Base-by-base conservation (phyloP, 202 grass and related monocot genomes). In the Bolboschoenoplectus hybrid region DNA sequence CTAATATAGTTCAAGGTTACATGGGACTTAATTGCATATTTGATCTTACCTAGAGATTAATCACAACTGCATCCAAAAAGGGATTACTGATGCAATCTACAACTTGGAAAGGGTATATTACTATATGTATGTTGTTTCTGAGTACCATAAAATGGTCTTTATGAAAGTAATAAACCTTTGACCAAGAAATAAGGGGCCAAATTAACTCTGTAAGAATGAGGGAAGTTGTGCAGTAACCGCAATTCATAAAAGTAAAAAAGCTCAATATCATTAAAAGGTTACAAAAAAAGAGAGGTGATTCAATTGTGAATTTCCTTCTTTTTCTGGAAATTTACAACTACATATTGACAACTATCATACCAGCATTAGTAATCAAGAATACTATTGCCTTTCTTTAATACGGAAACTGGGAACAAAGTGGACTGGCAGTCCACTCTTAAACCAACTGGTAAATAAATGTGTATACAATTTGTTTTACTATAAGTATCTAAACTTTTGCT, bases 201-300 rank as follows among this genome's bases (percentile, higher is more conserved):
- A 2, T 26, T 11, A n/a, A 36, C 35, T 41, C 12, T 68, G 64
- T 67, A 68, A 40, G 13, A 68, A 68, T 13, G 26, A 49, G 12
- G 3, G 17, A 73, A 26, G 9, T 47, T 70, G 67, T 38, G n/a
- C 13, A 17, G 39, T 44, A 69, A 69, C 35, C 10, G 16, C 43
- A 73, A 45, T n/a, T 73, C 44, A 73, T 47, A n/a, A 44, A 70
- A 70, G 67, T 44, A 26, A 43, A 52, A 51, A 67, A 46, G 16
- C 47, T 47, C 69, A 26, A 49, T 19, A 20, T 12, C 14, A 34
- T 40, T 40, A 67, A 67, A 67, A 67, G 34, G 4, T 67, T 39
- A 67, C 35, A 40, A 17, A 43, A 43, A 70, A 44, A 17, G 2
- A 38, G 12, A 13, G 34, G 10, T n/a, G 9, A 12, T 73, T 35